Conservation (phyloP, 2,329 filamentous ascomycete genomes). For the Clarireedia sp. region DNA sequence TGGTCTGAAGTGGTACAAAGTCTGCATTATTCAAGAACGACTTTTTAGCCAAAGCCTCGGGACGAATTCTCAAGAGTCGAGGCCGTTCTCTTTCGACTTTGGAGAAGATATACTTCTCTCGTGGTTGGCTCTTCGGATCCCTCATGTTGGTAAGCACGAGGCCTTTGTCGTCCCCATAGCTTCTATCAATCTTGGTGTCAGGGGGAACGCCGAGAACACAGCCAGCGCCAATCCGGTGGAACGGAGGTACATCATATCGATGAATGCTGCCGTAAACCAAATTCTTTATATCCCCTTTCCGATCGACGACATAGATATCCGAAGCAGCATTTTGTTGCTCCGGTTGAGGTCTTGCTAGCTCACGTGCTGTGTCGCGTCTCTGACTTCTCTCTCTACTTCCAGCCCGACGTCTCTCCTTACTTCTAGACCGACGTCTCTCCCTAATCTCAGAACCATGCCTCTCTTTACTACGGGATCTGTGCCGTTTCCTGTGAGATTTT, state of each 20-base stretch:
- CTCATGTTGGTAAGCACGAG: conserved; percentile 37
- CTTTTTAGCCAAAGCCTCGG: conserved; percentile 24
- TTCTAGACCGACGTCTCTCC: conserved; percentile 4
- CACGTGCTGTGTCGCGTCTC: background rate
- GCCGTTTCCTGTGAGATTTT: conserved; percentile 1
- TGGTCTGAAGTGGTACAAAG: conserved; percentile 40
- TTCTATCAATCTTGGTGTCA: conserved; percentile 58
- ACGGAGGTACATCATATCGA: conserved; percentile 62
- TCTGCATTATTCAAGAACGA: conserved; percentile 29
- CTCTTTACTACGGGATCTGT: conserved; percentile 8
- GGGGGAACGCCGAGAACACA: conserved; percentile 58
- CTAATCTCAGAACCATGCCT: background rate
- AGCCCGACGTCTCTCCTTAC: background rate
- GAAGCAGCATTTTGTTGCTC: conserved; percentile 1
- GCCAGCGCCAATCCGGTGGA: conserved; percentile 61
- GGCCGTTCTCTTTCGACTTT: conserved; percentile 34
- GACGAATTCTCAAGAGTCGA: conserved; percentile 35
- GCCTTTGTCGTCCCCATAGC: conserved; percentile 41
- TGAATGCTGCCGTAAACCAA: conserved; percentile 67
- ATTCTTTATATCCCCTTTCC: conserved; percentile 68
- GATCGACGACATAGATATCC: conserved; percentile 56
- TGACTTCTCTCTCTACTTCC: background rate
- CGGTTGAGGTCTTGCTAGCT: conserved; percentile 5
- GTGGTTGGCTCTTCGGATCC: conserved; percentile 27
- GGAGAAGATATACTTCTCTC: conserved; percentile 40